These are phyloP conservation scores for Hymenoscyphus albidus DNA, from an alignment of 2,329 filamentous ascomycete species.

Conservation along the genomic window DNA sequence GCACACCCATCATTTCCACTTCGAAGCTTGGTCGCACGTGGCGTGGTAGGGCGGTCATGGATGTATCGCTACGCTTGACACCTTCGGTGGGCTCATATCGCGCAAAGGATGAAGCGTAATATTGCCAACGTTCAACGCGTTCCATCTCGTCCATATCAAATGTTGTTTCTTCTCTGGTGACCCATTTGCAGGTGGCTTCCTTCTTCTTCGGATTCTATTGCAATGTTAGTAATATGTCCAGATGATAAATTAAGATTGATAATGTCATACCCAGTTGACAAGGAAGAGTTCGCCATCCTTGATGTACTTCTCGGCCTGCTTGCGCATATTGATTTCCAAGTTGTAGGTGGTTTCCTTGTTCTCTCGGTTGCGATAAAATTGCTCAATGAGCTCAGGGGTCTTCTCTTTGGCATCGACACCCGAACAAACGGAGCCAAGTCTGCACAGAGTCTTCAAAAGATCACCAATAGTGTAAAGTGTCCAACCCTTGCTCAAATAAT, in stretches of 20 bases:
- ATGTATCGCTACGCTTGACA: constrained; percentile 60
- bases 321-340: constrained; percentile 83
- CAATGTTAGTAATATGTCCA: background rate
- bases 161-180: constrained; percentile 66
- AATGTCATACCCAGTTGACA: constrained; percentile 75
- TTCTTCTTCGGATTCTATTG: constrained; percentile 60
- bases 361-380: constrained; percentile 78
- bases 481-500: constrained; percentile 88
- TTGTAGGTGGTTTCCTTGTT: constrained; percentile 85
- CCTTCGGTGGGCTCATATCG: constrained; percentile 86
- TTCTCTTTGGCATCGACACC: constrained; percentile 88
- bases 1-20: constrained; percentile 61
- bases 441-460: constrained; percentile 74
- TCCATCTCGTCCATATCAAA: constrained; percentile 89
- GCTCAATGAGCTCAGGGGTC: constrained; percentile 81
- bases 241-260: background rate
- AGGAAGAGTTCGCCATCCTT: constrained; percentile 92
- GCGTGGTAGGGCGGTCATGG: constrained; percentile 65
- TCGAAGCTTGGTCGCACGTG: constrained; percentile 63
- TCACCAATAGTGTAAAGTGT: constrained; percentile 91
- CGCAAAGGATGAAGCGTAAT: constrained; percentile 90
- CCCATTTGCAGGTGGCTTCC: constrained; percentile 68
- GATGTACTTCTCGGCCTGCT: constrained; percentile 86
- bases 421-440: constrained; percentile 78
- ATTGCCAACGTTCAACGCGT: constrained; percentile 80